Conservation (phyloP, 768 basidiomycete species). For the Boletus tomentosulus region DNA sequence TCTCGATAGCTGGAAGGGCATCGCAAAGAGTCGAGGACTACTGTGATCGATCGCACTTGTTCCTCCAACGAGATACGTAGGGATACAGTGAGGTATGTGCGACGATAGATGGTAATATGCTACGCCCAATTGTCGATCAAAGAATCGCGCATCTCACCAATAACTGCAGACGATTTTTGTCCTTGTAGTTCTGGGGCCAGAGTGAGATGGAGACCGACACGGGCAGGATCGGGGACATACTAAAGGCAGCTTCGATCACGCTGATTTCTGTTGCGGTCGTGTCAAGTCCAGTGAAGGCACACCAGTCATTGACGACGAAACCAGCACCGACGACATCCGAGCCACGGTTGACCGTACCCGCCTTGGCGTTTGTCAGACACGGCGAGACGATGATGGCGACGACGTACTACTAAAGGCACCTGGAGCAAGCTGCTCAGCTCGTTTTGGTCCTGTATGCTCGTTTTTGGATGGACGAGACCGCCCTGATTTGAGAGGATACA, state of each 20-base stretch:
- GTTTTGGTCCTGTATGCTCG: constrained; percentile 95
- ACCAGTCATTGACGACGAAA: constrained; percentile 98
- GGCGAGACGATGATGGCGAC: neutral
- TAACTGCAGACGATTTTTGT: constrained; percentile 74
- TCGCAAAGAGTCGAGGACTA: constrained; percentile 66
- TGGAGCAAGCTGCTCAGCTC: constrained; percentile 93
- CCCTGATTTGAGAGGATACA: constrained; percentile 96
- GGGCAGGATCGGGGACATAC: constrained; percentile 45
- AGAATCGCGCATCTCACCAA: constrained; percentile 88
- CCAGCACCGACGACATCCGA: constrained; percentile 98
- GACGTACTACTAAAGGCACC: constrained; percentile 86
- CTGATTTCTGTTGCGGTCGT: constrained; percentile 99
- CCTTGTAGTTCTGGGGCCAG: constrained; percentile 70
- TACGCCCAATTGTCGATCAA: constrained; percentile 89
- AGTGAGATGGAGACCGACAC: constrained; percentile 4
- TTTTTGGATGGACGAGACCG: constrained; percentile 96
- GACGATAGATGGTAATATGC: constrained; percentile 29
- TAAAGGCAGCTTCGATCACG: constrained; percentile 97
- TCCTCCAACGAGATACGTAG: constrained; percentile 13
- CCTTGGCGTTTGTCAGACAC: constrained; percentile 41
- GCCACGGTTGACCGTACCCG: constrained; percentile 97
- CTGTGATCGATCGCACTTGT: constrained; percentile 18
- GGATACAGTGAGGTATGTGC: constrained; percentile 19
- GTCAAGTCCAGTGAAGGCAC: constrained; percentile 97
- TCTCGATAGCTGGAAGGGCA: constrained; percentile 65